A percentile compares a stretch with the other conserved stretches of the same genome.
Evolutionary conservation across 495 filamentous ascomycete species (phyloP).

Genomic region (Bathelium albidoporum): DNA sequence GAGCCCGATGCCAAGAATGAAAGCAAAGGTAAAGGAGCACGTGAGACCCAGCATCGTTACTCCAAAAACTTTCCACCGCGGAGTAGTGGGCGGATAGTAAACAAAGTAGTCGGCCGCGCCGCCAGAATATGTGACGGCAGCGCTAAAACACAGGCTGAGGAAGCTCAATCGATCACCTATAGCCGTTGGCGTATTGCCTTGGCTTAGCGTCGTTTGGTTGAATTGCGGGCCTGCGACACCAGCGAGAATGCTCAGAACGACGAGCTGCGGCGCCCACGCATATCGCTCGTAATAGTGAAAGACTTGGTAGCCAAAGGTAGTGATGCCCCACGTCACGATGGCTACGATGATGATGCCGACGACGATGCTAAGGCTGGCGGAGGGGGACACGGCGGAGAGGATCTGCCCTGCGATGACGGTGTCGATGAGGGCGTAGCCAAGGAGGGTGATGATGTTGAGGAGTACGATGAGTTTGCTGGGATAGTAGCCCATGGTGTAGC

Average conservation of each 20-base stretch:
- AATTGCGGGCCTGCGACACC: slow-evolving; percentile 56
- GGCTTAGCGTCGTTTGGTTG: slow-evolving; percentile 43
- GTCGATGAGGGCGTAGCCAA: slow-evolving; percentile 63
- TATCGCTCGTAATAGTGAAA: slow-evolving; percentile 67
- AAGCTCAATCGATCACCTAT: slow-evolving; percentile 54
- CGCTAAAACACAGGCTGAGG: slow-evolving; percentile 55
- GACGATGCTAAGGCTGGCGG: slow-evolving; percentile 50
- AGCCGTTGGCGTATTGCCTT: slow-evolving; percentile 42
- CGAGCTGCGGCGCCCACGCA: slow-evolving; percentile 57
- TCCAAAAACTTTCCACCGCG: slow-evolving; percentile 32
- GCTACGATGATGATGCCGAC: slow-evolving; percentile 62
- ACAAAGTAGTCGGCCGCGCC: slow-evolving; percentile 56
- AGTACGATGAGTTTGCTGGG: slow-evolving; percentile 63
- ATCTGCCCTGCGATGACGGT: slow-evolving; percentile 67
- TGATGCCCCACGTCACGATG: slow-evolving; percentile 54
- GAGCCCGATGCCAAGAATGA: slow-evolving; percentile 63
- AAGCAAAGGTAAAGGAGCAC: slow-evolving; percentile 44
- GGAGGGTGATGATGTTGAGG: slow-evolving; percentile 59
- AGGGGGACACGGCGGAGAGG: slow-evolving; percentile 56
- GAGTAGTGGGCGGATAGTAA: slow-evolving; percentile 49
- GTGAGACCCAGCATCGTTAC: slow-evolving; percentile 38
- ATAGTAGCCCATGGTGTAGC: slow-evolving; percentile 75
- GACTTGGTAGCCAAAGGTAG: slow-evolving; percentile 61
- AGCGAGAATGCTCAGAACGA: slow-evolving; percentile 56
- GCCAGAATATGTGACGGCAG: slow-evolving; percentile 53